Percentiles rank a stretch among this genome's conserved stretches.
Conservation (phyloP, 495 filamentous ascomycete species). For the Tetracladium setigerum region DNA sequence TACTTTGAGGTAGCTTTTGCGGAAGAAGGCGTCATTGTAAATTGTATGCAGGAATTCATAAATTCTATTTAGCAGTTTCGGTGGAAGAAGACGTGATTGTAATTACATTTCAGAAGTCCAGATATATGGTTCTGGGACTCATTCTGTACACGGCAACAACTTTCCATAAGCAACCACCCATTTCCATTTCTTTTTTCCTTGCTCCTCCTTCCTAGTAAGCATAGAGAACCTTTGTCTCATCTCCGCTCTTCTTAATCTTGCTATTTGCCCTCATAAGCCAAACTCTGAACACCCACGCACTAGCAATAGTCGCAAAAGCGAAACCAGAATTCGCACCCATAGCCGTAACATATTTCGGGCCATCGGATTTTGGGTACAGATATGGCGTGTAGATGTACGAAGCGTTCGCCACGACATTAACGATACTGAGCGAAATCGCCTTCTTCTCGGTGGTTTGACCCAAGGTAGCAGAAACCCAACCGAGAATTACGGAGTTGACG, state of each 20-base stretch:
- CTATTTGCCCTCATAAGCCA: not conserved
- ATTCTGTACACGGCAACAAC: too few relatives aligned
- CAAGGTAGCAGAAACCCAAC: conserved; percentile 29
- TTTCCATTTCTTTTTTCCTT: too few relatives aligned
- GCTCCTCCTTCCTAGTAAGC: too few relatives aligned
- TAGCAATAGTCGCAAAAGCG: conserved; percentile 1
- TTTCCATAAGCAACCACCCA: too few relatives aligned
- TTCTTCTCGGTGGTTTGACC: conserved; percentile 29
- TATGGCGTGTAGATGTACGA: conserved; percentile 14
- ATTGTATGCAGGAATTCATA: too few relatives aligned
- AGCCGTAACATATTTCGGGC: conserved; percentile 12
- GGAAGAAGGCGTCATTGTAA: too few relatives aligned
- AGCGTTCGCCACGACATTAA: conserved; percentile 12
- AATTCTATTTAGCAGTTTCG: too few relatives aligned
- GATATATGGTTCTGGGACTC: too few relatives aligned
- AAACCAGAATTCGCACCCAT: conserved; percentile 17
- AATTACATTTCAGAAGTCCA: too few relatives aligned
- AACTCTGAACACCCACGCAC: not conserved
- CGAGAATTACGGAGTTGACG: conserved; percentile 30
- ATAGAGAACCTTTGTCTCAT: not conserved
- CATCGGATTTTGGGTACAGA: conserved; percentile 13
- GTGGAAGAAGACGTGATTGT: too few relatives aligned
- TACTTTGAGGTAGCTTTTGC: too few relatives aligned
- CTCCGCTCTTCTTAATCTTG: not conserved
- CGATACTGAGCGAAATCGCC: conserved; percentile 10